Conservation (phyloP, 129 eudicot species). For the Centaurea solstitialis region DNA sequence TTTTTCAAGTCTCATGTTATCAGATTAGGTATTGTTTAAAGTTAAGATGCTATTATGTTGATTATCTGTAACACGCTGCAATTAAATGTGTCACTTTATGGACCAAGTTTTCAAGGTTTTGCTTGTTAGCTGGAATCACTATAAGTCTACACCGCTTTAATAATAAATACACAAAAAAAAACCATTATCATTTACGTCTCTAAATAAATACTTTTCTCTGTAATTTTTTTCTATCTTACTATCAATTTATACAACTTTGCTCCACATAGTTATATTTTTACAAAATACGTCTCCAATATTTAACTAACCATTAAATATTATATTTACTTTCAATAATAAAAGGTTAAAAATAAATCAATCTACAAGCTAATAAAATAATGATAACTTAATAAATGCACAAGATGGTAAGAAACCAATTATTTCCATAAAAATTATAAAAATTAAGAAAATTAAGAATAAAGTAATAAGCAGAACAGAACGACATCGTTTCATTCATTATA, state of each 20-base stretch:
- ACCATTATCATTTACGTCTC: neutral
- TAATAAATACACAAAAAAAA: no score
- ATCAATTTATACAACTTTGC: neutral
- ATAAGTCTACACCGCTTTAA: neutral
- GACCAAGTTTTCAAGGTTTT: neutral
- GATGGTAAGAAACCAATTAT: conserved; percentile 21
- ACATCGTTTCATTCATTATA: conserved; percentile 17
- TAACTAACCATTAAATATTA: neutral
- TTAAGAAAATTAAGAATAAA: conserved; percentile 27
- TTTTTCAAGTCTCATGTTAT: neutral
- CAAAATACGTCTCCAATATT: neutral
- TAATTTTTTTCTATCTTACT: neutral
- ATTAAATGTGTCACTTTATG: neutral
- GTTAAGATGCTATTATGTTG: neutral
- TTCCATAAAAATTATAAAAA: conserved; percentile 22
- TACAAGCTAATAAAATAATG: no score
- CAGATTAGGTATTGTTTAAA: neutral
- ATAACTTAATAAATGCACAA: conserved; percentile 3
- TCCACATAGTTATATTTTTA: neutral
- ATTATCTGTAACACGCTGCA: neutral
- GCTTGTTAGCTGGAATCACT: neutral
- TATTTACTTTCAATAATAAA: neutral
- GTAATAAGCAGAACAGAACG: conserved; percentile 19
- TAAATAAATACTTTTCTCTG: neutral
- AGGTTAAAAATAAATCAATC: neutral